Percentiles rank a stretch among this genome's conserved stretches.
phyloP scores from a whole-genome alignment of 768 basidiomycete species.

The Pleurotus salmoneostramineus region DNA sequence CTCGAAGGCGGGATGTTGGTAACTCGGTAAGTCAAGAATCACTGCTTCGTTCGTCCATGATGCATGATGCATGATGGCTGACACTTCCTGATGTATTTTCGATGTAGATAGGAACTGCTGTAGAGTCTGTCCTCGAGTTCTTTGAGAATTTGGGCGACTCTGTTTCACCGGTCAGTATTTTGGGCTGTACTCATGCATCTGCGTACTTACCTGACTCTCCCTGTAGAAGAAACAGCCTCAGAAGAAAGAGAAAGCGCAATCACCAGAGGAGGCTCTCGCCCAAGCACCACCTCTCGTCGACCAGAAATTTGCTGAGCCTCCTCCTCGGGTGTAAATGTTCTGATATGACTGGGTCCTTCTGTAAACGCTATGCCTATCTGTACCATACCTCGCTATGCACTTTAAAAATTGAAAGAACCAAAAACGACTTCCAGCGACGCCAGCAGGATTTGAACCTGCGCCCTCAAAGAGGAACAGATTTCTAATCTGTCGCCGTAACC shows the following conservation, averaged over 20 bases:
- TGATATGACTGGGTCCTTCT: no score
- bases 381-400: no score
- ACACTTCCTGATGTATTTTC: no score
- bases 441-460: conserved; percentile 70
- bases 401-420: no score
- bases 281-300: neutral
- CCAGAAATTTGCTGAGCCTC: neutral
- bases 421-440: conserved; percentile 28
- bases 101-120: neutral
- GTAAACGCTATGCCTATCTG: no score
- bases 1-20: neutral
- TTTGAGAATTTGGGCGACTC: neutral
- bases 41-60: neutral
- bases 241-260: neutral
- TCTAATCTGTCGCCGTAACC: conserved; percentile 78
- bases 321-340: neutral
- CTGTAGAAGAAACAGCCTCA: neutral
- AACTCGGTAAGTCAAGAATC: neutral
- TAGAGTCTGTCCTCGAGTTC: neutral
- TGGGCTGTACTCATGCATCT: neutral
- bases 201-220: neutral
- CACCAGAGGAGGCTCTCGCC: neutral
- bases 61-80: neutral
- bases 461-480: conserved; percentile 70
- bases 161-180: neutral